Conservation (phyloP, 768 basidiomycete genomes). For the Polyporus arcularius region DNA sequence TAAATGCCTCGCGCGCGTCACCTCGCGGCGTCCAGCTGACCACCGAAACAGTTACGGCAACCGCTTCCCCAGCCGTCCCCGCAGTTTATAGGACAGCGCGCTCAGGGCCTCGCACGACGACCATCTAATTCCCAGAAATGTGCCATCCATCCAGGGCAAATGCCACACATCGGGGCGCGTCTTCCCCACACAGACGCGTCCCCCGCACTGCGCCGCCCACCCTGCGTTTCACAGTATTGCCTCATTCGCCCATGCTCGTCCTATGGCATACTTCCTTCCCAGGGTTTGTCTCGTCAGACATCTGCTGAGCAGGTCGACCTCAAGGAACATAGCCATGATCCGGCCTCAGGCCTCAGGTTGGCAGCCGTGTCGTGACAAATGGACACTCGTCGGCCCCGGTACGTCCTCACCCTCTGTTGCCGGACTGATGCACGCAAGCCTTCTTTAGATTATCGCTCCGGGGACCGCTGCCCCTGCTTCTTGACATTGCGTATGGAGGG, state of each 20-base stretch:
- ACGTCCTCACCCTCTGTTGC: background rate
- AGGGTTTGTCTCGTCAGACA: constrained; percentile 2
- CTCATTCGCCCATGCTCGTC: background rate
- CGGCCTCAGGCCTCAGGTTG: background rate
- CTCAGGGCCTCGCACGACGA: constrained; percentile 10
- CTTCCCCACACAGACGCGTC: constrained; percentile 12
- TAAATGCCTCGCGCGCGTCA: constrained; percentile 15
- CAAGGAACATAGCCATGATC: constrained; percentile 6
- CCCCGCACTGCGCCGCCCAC: constrained; percentile 2
- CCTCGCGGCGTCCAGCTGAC: constrained; percentile 14
- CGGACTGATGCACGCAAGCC: background rate
- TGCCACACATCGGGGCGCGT: constrained; percentile 1
- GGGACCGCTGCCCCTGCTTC: background rate
- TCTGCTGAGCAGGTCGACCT: constrained; percentile 1
- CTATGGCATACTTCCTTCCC: background rate
- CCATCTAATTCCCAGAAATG: constrained; percentile 16
- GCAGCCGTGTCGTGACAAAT: constrained; percentile 1
- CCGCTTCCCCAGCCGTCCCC: constrained; percentile 6
- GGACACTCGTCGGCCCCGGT: background rate
- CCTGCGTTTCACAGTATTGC: constrained; percentile 1
- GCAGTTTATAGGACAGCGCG: constrained; percentile 4
- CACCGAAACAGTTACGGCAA: constrained; percentile 15
- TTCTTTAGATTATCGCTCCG: background rate
- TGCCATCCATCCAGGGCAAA: constrained; percentile 1
- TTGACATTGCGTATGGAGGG: background rate